Evolutionary conservation across 805 yeast genomes (phyloP).

Genomic region (Hanseniaspora guilliermondii): DNA sequence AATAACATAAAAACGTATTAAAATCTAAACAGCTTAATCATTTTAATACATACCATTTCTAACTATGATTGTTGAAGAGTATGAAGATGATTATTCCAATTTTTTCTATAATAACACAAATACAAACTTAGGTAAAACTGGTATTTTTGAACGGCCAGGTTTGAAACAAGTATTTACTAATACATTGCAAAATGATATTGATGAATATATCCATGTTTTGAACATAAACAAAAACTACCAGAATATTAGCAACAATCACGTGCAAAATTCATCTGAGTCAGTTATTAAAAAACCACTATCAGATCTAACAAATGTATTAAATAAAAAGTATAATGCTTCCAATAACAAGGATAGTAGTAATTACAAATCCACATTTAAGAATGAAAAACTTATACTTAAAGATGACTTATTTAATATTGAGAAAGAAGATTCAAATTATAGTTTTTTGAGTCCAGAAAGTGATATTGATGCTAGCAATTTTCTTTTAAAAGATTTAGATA

Average conservation of each 20-base stretch:
- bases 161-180: not conserved
- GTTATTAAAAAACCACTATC: not conserved
- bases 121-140: not conserved
- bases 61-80: constrained; percentile 1
- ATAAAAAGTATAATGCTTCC: not conserved
- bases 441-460: constrained; percentile 6
- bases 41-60: not conserved
- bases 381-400: not conserved
- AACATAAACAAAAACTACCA: not conserved
- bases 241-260: not conserved
- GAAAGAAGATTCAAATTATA: not conserved
- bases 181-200: constrained; percentile 1
- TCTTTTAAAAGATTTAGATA: not conserved
- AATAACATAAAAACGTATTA: not conserved
- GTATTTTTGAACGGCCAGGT: not conserved
- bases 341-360: no score
- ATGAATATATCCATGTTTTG: not conserved
- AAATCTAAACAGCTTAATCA: not conserved
- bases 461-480: not conserved
- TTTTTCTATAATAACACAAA: not conserved
- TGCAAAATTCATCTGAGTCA: not conserved
- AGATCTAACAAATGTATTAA: not conserved
- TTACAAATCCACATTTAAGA: not conserved
- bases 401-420: not conserved
- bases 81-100: not conserved